These are phyloP conservation scores for Globisporangium irregulare DNA, from an alignment of 352 stramenopile genomes.

Conservation along the genomic window DNA sequence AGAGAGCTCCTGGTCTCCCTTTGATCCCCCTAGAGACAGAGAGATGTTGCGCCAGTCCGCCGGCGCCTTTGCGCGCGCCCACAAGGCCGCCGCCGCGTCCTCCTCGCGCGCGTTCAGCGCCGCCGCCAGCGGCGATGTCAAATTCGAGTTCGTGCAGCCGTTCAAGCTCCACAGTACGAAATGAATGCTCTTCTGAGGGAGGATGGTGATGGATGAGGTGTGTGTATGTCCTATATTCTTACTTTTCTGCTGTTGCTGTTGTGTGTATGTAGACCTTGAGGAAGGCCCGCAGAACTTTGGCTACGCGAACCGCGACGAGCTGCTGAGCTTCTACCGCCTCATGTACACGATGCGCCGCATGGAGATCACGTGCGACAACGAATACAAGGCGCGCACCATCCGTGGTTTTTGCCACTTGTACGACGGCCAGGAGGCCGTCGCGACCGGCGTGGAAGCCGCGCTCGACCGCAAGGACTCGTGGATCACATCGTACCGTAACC, in stretches of 20 bases:
- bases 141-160: slow-evolving; percentile 62
- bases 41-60: slow-evolving; percentile 63
- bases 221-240: background rate
- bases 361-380: slow-evolving; percentile 99
- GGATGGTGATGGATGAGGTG: no score
- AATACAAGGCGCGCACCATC: slow-evolving; percentile 99
- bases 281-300: slow-evolving; percentile 54
- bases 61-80: slow-evolving; percentile 34
- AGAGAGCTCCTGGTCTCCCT: slow-evolving; percentile 1
- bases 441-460: slow-evolving; percentile 95
- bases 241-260: background rate
- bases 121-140: slow-evolving; percentile 43
- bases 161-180: slow-evolving; percentile 81
- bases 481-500: slow-evolving; percentile 99
- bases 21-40: background rate
- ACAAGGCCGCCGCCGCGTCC: slow-evolving; percentile 21
- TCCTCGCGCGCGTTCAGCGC: slow-evolving; percentile 59
- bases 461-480: slow-evolving; percentile 95
- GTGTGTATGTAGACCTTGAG: slow-evolving; percentile 49
- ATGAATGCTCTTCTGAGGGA: background rate
- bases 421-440: slow-evolving; percentile 99
- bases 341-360: slow-evolving; percentile 99
- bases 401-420: slow-evolving; percentile 99
- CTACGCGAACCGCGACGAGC: slow-evolving; percentile 94
- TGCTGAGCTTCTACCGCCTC: slow-evolving; percentile 95